Evolutionary conservation across 2,329 filamentous ascomycete species (phyloP), one percentile per base, ranked within the genome.

Genomic region (Ceratocystis variospora): DNA sequence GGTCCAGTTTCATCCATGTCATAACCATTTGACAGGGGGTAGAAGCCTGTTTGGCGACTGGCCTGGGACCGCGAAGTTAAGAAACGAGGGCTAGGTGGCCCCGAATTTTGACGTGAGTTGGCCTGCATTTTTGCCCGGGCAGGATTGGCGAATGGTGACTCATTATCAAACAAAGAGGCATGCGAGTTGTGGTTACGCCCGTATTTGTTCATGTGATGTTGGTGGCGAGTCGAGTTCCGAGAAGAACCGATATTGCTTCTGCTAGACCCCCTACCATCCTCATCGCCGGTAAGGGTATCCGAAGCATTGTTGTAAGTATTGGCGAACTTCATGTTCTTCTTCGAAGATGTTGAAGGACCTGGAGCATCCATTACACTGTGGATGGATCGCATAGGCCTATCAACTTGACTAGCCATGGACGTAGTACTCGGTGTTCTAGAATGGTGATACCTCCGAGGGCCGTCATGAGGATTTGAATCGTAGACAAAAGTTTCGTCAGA

Each of bases 401-500:
- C 87, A 12, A 83, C 79, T 71, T 89, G 85, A 75, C 87, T 90
- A 22, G 75, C 81, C 82, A 87, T 86, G 5, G 93, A 97, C 3
- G 93, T 95, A 55, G 91, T 89, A 75, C 92, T 97, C 5, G 94
- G 94, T 1, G 94, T 99, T 69, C 94, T 85, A 22, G 93, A 97
- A 76, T 97, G 93, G 76, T 97, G 93, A 75, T 93, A 90, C 68
- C 91, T 84, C 69, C 85, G 83, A n/a, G 83, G 83, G 62, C 73
- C 76, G 70, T 88, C 85, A 63, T 90, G 89, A 8, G 93, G 94
- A 72, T 99, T 99, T 31, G 94, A 97, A 75, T 99, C 94, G 77
- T 99, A 99, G 17, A 99, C 94, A 75, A 97, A 99, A 0, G 94
- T 97, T 76, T 97, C 94, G 72, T 96, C 94, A 0, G 93, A 97